These are phyloP conservation scores for Nitzschia inconspicua DNA, from an alignment of 108 stramenopile genomes.

Conservation along the genomic window DNA sequence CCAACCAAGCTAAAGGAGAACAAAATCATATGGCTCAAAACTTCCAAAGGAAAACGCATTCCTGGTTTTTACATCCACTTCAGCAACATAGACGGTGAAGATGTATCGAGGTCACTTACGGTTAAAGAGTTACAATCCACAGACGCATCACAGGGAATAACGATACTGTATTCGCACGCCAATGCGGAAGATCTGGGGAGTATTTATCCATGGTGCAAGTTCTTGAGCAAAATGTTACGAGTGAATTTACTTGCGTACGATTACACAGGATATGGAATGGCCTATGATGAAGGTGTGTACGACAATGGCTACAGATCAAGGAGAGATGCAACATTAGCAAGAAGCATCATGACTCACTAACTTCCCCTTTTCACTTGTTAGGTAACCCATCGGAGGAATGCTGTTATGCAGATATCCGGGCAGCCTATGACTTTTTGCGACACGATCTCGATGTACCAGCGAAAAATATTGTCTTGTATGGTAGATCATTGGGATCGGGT, in stretches of 20 bases:
- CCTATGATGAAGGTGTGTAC: constrained; percentile 70
- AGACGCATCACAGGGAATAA: constrained; percentile 54
- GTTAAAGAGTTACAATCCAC: constrained; percentile 33
- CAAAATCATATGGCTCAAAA: constrained; percentile 87
- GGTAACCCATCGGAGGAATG: constrained; percentile 81
- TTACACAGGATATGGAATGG: constrained; percentile 95
- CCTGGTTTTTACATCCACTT: constrained; percentile 85
- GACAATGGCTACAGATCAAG: not conserved
- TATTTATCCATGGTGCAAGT: constrained; percentile 90
- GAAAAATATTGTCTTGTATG: constrained; percentile 89
- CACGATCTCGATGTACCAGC: constrained; percentile 71
- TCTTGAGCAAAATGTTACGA: constrained; percentile 83
- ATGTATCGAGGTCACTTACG: constrained; percentile 36
- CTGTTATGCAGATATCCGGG: constrained; percentile 93
- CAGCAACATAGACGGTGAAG: constrained; percentile 39
- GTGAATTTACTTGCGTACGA: constrained; percentile 98
- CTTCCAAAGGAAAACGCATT: constrained; percentile 63
- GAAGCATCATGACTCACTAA: not conserved
- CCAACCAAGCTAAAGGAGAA: constrained; percentile 89
- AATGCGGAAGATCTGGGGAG: constrained; percentile 95
- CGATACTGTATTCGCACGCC: constrained; percentile 89
- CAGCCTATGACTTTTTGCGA: constrained; percentile 87
- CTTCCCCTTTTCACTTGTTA: not conserved
- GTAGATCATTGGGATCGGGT: constrained; percentile 90
- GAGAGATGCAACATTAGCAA: not conserved